Percentiles rank a stretch among this genome's conserved stretches.
phyloP scores from a whole-genome alignment of 2,329 filamentous ascomycete species.

The Arthroderma sp. region DNA sequence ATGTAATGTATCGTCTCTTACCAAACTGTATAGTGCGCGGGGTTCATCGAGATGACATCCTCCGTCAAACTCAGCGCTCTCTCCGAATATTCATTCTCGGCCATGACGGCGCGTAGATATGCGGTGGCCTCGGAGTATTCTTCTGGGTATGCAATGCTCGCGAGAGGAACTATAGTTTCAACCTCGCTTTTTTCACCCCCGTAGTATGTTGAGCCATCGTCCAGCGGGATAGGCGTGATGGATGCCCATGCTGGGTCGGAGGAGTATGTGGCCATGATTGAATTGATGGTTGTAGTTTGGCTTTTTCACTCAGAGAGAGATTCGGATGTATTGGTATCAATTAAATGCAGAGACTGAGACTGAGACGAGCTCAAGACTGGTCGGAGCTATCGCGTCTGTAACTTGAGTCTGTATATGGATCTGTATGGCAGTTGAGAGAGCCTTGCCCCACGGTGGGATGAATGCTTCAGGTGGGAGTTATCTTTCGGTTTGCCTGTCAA shows the following conservation, averaged over 20 bases:
- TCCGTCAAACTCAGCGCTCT: conserved; percentile 71
- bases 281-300: not conserved
- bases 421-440: too few relatives aligned
- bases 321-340: not conserved
- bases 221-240: conserved; percentile 62
- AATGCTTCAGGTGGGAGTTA: too few relatives aligned
- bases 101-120: conserved; percentile 91
- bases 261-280: conserved; percentile 32
- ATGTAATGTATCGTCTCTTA: conserved; percentile 18
- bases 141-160: conserved; percentile 81
- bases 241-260: conserved; percentile 66
- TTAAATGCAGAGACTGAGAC: not conserved
- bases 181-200: not conserved
- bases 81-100: conserved; percentile 65
- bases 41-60: conserved; percentile 83
- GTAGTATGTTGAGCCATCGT: conserved; percentile 48
- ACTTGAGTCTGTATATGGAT: too few relatives aligned
- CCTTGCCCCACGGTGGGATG: too few relatives aligned
- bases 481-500: too few relatives aligned
- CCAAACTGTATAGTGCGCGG: conserved; percentile 98
- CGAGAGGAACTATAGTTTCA: conserved; percentile 49
- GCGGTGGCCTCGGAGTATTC: conserved; percentile 86
- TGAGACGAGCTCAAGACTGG: too few relatives aligned
- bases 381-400: too few relatives aligned
- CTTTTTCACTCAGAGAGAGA: not conserved